Base-by-base conservation (phyloP, 1,139 yeast genomes). In the Kodamaea derodonti region DNA sequence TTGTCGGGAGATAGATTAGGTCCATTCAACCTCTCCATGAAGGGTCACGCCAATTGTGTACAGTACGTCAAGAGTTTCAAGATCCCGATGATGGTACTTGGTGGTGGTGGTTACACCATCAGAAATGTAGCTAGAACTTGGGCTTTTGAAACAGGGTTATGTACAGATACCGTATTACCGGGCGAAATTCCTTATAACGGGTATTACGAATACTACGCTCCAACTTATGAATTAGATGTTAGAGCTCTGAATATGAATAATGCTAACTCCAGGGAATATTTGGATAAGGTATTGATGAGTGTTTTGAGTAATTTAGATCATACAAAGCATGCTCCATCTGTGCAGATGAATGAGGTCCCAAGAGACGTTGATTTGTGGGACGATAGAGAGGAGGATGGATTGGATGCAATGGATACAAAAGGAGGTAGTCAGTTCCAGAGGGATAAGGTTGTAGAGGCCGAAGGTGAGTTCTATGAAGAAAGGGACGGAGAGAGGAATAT, bases 81-180 rank as follows among this genome's bases (percentile, higher is more conserved):
- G 33, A 67, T 88, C 35, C 98, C 97, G 8, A 74, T 87, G 69
- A 72, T 92, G 71, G 95, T 90, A 16, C 73, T 92, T 14, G 98
- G 98, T 28, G 98, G 98, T 36, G 98, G 98, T 50, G 98, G 98
- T 23, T 92, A 92, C 60, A 92, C 97, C 16, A 92, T 92, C 82
- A 74, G 97, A 58, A 92, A 92, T 56, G 98, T 92, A 29, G 88
- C 96, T 23, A 72, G 97, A 51, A 82, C 96, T 5, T 92, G 98
- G 98, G 80, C 96, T 27, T 90, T 75, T 56, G 98, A 92, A 63
- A 83, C 96, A 2, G 96, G 97, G 14, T 65, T 92, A 37, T 69
- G 90, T 46, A 90, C 86, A 49, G 85, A 87, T 50, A 83, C 80
- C 41, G 59, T 78, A 12, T 69, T 90, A 45, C 94, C 87, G 14